Conservation (phyloP, 1,284 basidiomycete species). For the Pyrrhoderma lamaoense region DNA sequence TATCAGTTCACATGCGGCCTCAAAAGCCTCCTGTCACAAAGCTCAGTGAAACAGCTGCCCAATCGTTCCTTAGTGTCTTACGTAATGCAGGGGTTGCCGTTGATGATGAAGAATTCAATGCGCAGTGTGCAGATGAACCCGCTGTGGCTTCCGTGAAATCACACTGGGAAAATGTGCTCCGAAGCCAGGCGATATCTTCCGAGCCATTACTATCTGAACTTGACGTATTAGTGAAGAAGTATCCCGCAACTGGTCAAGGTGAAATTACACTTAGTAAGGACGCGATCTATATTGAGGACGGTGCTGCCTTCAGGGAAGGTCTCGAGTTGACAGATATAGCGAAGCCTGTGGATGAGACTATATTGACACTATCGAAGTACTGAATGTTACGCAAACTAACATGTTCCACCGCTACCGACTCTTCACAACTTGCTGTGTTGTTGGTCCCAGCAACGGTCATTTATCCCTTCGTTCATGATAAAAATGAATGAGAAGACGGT, state of each 20-base stretch:
- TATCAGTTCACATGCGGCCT: slow-evolving; percentile 77
- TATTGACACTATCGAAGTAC: slow-evolving; percentile 47
- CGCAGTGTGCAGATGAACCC: slow-evolving; percentile 43
- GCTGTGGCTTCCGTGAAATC: slow-evolving; percentile 40
- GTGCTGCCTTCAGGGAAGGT: slow-evolving; percentile 63
- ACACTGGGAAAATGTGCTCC: slow-evolving; percentile 52
- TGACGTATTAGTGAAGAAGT: slow-evolving; percentile 44
- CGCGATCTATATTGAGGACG: slow-evolving; percentile 61
- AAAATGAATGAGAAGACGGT: too few relatives aligned
- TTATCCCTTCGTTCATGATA: too few relatives aligned
- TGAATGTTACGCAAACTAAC: slow-evolving; percentile 22
- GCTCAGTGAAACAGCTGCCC: slow-evolving; percentile 60
- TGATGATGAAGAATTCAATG: slow-evolving; percentile 41
- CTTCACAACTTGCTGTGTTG: too few relatives aligned
- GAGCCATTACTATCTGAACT: slow-evolving; percentile 48
- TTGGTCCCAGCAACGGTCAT: too few relatives aligned
- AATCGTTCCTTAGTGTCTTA: slow-evolving; percentile 55
- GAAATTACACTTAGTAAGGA: slow-evolving; percentile 40
- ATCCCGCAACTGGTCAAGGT: slow-evolving; percentile 45
- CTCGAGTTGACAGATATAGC: slow-evolving; percentile 46
- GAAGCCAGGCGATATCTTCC: slow-evolving; percentile 28
- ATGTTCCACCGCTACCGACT: too few relatives aligned
- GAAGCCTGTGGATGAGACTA: slow-evolving; percentile 61
- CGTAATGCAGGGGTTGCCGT: slow-evolving; percentile 44
- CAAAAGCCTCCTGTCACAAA: slow-evolving; percentile 52